These are phyloP conservation scores for Corymbia maculata DNA, from an alignment of 345 rosid genomes.

Conservation along the genomic window DNA sequence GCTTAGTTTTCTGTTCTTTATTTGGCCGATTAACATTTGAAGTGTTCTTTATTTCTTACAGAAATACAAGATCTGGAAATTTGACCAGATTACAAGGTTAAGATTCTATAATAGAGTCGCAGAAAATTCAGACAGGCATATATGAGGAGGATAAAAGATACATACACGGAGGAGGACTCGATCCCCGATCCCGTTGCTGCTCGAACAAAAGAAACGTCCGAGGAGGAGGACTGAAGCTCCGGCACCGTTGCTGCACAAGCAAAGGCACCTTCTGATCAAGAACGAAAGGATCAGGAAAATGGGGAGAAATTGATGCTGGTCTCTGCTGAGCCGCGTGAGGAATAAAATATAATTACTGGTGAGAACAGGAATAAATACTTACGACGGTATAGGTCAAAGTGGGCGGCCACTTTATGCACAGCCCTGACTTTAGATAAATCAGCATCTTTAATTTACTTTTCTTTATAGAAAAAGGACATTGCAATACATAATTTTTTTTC, in stretches of 20 bases:
- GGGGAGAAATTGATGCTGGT: neutral
- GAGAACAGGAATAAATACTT: neutral
- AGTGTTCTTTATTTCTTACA: no score
- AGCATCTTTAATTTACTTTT: neutral
- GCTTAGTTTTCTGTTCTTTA: neutral
- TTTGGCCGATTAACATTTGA: accelerated
- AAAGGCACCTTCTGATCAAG: neutral
- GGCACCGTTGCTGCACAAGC: neutral
- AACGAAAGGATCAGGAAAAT: neutral
- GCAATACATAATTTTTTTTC: no score
- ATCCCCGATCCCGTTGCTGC: neutral
- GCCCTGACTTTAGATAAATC: neutral
- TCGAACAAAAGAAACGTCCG: neutral
- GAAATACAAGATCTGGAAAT: no score
- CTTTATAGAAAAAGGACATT: neutral
- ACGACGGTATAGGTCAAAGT: accelerated
- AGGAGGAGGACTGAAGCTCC: neutral
- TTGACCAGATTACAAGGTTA: no score
- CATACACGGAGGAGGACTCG: no score
- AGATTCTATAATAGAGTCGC: accelerated
- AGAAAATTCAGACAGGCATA: no score
- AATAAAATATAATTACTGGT: neutral
- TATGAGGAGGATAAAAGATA: no score
- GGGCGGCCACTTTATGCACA: neutral
- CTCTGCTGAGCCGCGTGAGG: neutral